Evolutionary conservation across 148 eudicot species (phyloP).

Genomic region (Fagopyrum homotropicum): DNA sequence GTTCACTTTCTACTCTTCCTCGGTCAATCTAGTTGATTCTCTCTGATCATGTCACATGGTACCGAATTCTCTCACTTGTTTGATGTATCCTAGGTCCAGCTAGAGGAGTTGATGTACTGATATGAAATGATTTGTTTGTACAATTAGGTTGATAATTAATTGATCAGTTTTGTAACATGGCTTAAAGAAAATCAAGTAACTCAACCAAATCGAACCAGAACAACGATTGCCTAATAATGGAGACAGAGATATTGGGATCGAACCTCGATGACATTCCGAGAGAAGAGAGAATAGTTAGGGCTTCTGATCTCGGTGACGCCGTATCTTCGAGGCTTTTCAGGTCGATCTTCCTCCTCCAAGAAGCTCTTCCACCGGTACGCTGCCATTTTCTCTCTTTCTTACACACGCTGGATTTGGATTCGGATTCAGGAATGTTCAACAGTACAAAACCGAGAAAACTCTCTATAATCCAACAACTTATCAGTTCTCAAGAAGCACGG

Average conservation of each 20-base stretch:
- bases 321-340: conserved; percentile 75
- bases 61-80: not conserved
- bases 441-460: not conserved
- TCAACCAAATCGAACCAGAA: not conserved
- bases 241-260: not conserved
- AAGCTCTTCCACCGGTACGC: conserved; percentile 74
- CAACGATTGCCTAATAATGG: not conserved
- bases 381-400: conserved; percentile 28
- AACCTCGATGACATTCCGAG: conserved; percentile 65
- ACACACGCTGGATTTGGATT: too few relatives aligned
- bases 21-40: not conserved
- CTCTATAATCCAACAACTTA: not conserved
- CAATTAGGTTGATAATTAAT: not conserved
- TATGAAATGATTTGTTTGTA: not conserved
- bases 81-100: too few relatives aligned
- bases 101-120: not conserved
- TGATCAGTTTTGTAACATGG: not conserved
- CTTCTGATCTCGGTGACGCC: conserved; percentile 90
- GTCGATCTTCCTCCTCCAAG: conserved; percentile 82
- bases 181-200: not conserved
- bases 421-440: not conserved
- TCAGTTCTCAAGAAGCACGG: not conserved
- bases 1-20: not conserved
- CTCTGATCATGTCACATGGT: not conserved
- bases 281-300: conserved; percentile 63